Evolutionary conservation across 768 basidiomycete genomes (phyloP).

Genomic region (Coprinopsis cinerea): DNA sequence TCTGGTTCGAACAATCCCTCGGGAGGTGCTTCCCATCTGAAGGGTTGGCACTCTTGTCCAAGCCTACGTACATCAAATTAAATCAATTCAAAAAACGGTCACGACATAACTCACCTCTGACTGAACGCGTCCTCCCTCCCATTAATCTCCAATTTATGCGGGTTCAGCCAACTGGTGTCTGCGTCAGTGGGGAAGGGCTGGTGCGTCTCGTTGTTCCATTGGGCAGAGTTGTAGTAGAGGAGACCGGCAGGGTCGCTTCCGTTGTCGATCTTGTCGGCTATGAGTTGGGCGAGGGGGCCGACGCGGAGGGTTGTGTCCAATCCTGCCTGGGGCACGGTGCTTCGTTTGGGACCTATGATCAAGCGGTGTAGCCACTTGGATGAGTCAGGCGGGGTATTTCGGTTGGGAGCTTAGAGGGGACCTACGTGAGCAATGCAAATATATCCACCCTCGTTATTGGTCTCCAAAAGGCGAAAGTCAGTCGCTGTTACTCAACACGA

Average conservation of each 20-base stretch:
- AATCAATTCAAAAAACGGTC: neutral
- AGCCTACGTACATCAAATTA: constrained; percentile 23
- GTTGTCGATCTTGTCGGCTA: constrained; percentile 38
- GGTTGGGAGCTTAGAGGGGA: neutral
- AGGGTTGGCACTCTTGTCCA: constrained; percentile 42
- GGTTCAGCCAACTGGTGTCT: constrained; percentile 39
- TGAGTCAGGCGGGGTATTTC: constrained; percentile 6
- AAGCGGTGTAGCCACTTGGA: constrained; percentile 41
- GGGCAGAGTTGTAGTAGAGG: constrained; percentile 43
- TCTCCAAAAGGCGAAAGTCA: constrained; percentile 28
- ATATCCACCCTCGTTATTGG: constrained; percentile 50
- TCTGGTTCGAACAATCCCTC: constrained; percentile 42
- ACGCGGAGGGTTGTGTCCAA: constrained; percentile 45
- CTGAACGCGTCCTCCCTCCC: constrained; percentile 45
- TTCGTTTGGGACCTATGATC: constrained; percentile 45
- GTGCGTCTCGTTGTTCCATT: constrained; percentile 44
- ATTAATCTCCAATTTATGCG: constrained; percentile 39
- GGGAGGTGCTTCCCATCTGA: constrained; percentile 31
- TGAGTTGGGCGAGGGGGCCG: constrained; percentile 42
- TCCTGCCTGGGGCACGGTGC: constrained; percentile 50
- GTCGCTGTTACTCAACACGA: neutral
- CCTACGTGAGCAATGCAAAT: constrained; percentile 57
- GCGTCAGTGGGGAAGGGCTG: constrained; percentile 31
- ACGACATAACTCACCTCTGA: constrained; percentile 27
- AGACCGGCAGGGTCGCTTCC: constrained; percentile 39